Percentiles rank a stretch among this genome's conserved stretches.
Conservation (phyloP, 331 rosid species). For the Quercus phellos region DNA sequence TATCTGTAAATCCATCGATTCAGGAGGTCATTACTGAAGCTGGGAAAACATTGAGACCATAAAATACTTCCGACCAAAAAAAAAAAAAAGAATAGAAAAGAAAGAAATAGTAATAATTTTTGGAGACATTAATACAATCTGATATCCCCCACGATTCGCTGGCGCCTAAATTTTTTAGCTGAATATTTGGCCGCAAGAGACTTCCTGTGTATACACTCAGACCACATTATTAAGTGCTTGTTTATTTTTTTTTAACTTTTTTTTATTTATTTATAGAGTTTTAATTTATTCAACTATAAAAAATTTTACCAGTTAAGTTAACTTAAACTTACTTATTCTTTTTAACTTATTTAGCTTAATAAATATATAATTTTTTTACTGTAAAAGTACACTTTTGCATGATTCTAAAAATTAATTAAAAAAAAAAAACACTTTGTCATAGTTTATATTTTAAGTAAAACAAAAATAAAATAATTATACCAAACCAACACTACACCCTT, state of each 20-base stretch:
- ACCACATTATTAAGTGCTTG: neutral
- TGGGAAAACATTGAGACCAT: neutral
- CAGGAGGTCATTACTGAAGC: no score
- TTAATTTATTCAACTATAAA: no score
- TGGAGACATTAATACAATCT: constrained; percentile 15
- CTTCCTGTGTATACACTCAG: neutral
- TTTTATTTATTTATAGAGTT: no score
- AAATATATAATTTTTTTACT: no score
- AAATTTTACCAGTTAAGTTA: accelerated
- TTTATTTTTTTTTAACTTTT: no score
- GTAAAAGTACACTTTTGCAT: no score
- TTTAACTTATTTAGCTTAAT: no score
- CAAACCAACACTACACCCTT: no score
- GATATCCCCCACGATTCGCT: constrained; percentile 17
- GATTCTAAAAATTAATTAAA: no score
- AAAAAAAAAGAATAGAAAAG: neutral
- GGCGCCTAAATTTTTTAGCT: constrained; percentile 30
- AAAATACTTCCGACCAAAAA: neutral
- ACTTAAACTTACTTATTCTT: accelerated
- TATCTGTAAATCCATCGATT: neutral
- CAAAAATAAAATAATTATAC: no score
- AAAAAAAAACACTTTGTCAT: no score
- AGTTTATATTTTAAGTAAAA: no score
- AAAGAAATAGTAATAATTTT: neutral
- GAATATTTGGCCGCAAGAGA: neutral